Conservation (phyloP, 2,329 filamentous ascomycete genomes). For the Ascochyta koolunga region DNA sequence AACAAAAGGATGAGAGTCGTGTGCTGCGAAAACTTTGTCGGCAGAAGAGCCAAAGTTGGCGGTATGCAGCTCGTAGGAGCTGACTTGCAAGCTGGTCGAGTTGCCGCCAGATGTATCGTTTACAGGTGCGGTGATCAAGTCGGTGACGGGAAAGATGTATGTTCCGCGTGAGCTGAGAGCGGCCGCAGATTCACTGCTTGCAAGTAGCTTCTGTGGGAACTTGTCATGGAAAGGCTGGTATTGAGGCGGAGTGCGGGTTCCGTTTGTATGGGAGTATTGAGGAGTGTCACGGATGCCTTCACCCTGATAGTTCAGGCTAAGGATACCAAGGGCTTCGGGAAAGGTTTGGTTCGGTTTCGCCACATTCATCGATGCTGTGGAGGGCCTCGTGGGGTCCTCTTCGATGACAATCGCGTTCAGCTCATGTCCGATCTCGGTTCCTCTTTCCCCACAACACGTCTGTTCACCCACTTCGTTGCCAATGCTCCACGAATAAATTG, state of each 20-base stretch:
- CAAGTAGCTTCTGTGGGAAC: constrained; percentile 54
- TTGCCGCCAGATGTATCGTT: constrained; percentile 47
- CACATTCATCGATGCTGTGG: constrained; percentile 55
- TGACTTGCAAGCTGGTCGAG: constrained; percentile 46
- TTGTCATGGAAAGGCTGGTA: constrained; percentile 52
- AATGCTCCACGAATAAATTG: constrained; percentile 59
- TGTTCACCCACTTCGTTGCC: constrained; percentile 63
- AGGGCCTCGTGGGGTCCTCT: constrained; percentile 56
- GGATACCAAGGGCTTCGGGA: constrained; percentile 51
- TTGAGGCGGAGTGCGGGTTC: constrained; percentile 44
- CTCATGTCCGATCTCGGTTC: constrained; percentile 38
- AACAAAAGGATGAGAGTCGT: constrained; percentile 56
- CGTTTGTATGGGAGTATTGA: constrained; percentile 36
- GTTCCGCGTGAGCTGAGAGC: constrained; percentile 57
- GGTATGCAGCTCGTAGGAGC: constrained; percentile 59
- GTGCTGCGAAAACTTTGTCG: constrained; percentile 58
- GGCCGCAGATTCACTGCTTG: constrained; percentile 38
- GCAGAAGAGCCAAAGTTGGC: constrained; percentile 54
- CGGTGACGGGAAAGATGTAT: constrained; percentile 59
- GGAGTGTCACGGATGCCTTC: constrained; percentile 48
- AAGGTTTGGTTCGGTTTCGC: constrained; percentile 51
- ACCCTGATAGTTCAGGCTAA: constrained; percentile 62
- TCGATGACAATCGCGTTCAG: constrained; percentile 51
- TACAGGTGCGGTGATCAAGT: constrained; percentile 44
- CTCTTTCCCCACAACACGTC: constrained; percentile 33